Base-by-base conservation (phyloP, 2,329 filamentous ascomycete species). In the Monosporascus sp. region DNA sequence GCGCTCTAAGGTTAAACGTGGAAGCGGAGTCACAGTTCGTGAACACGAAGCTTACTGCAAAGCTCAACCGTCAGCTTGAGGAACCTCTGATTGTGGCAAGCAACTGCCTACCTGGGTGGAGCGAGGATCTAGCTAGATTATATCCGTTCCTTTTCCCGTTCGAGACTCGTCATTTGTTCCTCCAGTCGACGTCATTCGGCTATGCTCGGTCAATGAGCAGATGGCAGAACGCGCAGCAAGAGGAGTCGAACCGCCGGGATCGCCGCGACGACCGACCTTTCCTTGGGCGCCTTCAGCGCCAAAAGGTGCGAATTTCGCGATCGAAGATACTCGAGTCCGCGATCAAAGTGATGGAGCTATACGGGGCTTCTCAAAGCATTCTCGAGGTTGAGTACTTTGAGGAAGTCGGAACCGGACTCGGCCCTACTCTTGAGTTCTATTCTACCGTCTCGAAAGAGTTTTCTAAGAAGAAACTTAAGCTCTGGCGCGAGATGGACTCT, bases 131-230 rank as follows among this genome's bases (percentile, higher is more conserved):
- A 50, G 91, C 94, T 9, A 87, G 94, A 37, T 78, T 95, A 1
- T 99, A 97, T 68, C 93, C 94, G 1, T 99, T 99, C 79, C 76
- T 99, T 14, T 99, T 99, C 69, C 94, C 94, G 2, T 99, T 99
- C 65, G 94, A 99, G 76, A 97, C 94, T 1, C 86, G 94, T 14
- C 93, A 99, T 71, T 77, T 99, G 38, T 99, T 99, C 79, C 75
- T 99, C 37, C 94, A 97, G 72, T 99, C 93, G 2, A 99, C 95
- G 0, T 97, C 94, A 0, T 99, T 99, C 67, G 94, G 94, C 22
- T 99, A 99, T 74, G 93, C 93, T 43, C 85, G 94, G 58, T 97
- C 94, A 18, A 97, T 99, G 94, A 88, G 88, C 55, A 85, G 93
- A 68, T 99, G 95, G 95, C 94, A 97, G 72, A 96, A 90, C 65